Percentiles rank a stretch among this genome's conserved stretches.
These are phyloP conservation scores for Rhododendron ovatum DNA, from an alignment of 148 eudicot species.

Conservation along the genomic window DNA sequence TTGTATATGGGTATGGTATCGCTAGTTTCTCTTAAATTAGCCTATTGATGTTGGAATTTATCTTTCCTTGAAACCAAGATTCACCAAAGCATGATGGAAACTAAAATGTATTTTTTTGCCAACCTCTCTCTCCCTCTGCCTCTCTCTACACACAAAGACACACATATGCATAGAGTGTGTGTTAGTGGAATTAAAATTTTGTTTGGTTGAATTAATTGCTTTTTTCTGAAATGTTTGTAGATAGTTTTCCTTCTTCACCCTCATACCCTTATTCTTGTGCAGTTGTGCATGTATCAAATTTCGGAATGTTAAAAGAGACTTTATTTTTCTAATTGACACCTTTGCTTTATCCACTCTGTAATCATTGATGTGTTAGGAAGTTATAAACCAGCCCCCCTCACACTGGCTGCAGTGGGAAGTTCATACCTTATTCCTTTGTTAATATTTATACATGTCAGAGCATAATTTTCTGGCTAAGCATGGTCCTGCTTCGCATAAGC, in stretches of 20 bases:
- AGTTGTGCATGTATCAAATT: not conserved
- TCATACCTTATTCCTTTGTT: not conserved
- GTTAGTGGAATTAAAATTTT: not conserved
- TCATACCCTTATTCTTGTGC: not conserved
- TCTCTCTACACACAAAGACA: not conserved
- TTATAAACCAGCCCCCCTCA: not conserved
- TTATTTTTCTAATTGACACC: not conserved
- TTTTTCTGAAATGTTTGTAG: not conserved
- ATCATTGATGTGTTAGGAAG: not conserved
- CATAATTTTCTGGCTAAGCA: not conserved
- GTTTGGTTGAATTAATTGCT: not conserved
- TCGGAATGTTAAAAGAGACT: not conserved
- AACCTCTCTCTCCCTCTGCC: not conserved
- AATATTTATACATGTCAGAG: not conserved
- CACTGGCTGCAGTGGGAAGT: not conserved
- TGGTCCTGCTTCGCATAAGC: slow-evolving; percentile 2
- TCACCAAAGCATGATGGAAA: not conserved
- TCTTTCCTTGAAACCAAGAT: not conserved
- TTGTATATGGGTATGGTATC: not conserved
- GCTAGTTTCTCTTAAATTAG: not conserved
- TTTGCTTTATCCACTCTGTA: not conserved
- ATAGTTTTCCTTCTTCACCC: not conserved
- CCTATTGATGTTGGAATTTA: not conserved
- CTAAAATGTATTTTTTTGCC: not conserved
- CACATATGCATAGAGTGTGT: not conserved